Evolutionary conservation across 1,139 yeast species (phyloP), one percentile per base, ranked within the genome.

Genomic region (Hansenula lynferdii): DNA sequence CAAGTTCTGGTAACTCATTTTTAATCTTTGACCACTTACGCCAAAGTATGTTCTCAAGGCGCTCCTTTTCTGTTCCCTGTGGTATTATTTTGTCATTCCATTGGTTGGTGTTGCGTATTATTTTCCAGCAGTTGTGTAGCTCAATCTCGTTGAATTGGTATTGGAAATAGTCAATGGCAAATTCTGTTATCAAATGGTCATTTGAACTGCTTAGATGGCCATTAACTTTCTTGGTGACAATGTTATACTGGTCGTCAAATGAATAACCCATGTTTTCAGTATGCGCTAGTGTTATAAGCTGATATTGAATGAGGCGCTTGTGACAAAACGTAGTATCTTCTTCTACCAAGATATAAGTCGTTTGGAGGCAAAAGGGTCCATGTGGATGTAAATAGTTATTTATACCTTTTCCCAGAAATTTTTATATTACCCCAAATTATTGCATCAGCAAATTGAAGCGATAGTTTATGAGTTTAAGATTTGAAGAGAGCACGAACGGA

Each of bases 1-100:
- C 69, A 20, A 83, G 75, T 25, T 87, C 85, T 47, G 71, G 69
- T 47, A 82, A 63, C 43, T 75, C 68, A 40, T 74, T 69, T 50
- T 84, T 69, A 38, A 81, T 69, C 58, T 84, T 85, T 14, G 85
- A 82, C 94, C 92, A 83, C 5, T 89, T 84, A 60, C 94, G 69
- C 94, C 94, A 84, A 36, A 82, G 72, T 1, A 90, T 86, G 56
- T 84, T 84, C 56, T 83, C 92, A 36, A 84, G 64, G 43, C 94
- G 67, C 5, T 80, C 56, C n/a, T 50, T 43, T 22, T 50, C 49
- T 14, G 55, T 50, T 10, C 49, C 45, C 23, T n/a, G n/a, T 18
- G 56, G 57, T 26, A 50, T 50, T 18, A 36, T 45, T 21, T 41
- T 39, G 28, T 18, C 9, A 42, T 35, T 8, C 37, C 40, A 1